A percentile compares a stretch with the other conserved stretches of the same genome.
phyloP scores from a whole-genome alignment of 2,329 filamentous ascomycete genomes.

The Colletotrichum godetiae region DNA sequence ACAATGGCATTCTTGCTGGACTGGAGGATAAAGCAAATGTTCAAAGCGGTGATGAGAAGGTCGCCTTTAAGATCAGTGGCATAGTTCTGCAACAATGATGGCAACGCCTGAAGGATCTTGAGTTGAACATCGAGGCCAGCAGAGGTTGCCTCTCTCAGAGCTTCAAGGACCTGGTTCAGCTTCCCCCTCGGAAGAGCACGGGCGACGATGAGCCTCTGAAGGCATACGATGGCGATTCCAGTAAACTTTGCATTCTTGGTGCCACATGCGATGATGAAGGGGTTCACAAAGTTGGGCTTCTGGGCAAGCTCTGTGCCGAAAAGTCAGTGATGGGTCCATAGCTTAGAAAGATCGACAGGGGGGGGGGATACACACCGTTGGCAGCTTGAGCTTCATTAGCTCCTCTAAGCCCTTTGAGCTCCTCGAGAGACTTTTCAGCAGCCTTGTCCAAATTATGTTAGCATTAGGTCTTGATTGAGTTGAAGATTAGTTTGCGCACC shows the following conservation, averaged over 20 bases:
- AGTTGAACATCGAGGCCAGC: constrained; percentile 90
- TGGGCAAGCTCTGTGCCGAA: constrained; percentile 78
- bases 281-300: constrained; percentile 86
- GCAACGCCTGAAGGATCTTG: constrained; percentile 93
- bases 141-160: constrained; percentile 85
- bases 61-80: constrained; percentile 83
- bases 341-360: constrained; percentile 37
- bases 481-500: constrained; percentile 57
- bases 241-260: constrained; percentile 93
- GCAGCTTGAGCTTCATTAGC: constrained; percentile 82
- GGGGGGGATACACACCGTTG: constrained; percentile 62
- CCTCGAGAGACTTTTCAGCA: constrained; percentile 91
- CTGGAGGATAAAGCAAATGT: constrained; percentile 92
- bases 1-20: constrained; percentile 93
- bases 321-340: constrained; percentile 17
- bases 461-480: background rate
- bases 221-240: constrained; percentile 85
- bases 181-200: constrained; percentile 82
- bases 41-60: constrained; percentile 82
- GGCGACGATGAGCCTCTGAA: constrained; percentile 88
- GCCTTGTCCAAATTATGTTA: constrained; percentile 64
- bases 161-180: constrained; percentile 87
- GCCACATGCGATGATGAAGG: constrained; percentile 92
- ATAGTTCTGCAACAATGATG: constrained; percentile 91
- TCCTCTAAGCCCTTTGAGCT: constrained; percentile 80